Base-by-base conservation (phyloP, 305 asterid species). In the Rubia balearica region DNA sequence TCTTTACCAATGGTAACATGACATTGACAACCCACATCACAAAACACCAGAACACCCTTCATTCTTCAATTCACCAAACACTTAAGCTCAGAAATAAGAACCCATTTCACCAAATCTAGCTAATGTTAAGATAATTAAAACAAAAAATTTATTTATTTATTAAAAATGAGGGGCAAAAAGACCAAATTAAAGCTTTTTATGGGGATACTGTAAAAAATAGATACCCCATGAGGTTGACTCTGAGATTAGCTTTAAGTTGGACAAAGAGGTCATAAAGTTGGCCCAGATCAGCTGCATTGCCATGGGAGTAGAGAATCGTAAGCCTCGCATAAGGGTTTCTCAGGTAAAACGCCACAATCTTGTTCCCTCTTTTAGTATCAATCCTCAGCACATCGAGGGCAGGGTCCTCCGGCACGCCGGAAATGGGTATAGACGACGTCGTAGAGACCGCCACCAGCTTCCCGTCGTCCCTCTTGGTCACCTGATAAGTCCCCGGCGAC, bases 251-350 rank as follows among this genome's bases (percentile, higher is more conserved):
- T 77, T 88, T 90, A 83, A 92, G 98, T 83, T 92, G 98, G 30
- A 90, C 81, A 86, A 92, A 92, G 78, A 92, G 91, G 81, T 92
- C 98, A 82, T 87, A 88, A 68, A 92, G 96, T 80, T 92, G 98
- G 69, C 98, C 98, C 78, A 92, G 91, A 90, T 92, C 98, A 85
- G 98, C 95, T 24, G 98, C 98, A 87, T 92, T 92, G 65, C 98
- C 98, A 82, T 92, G 98, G 45, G 97, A 90, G 78, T 92, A 92
- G 66, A 92, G 79, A 69, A 92, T 74, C 51, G 98, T 90, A 61
- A 92, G 96, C 77, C 92, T 85, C 1, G 97, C 98, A 79, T 81
- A 88, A 3, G 96, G 95, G 68, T 90, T 92, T 80, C 86, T 90
- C 74, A 92, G 65, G 79, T 88, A 92, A 81, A 90, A 92, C 60